Evolutionary conservation across 208 protist genomes (phyloP), one percentile per base, ranked within the genome.

Genomic region (Acanthamoeba lenticulata): DNA sequence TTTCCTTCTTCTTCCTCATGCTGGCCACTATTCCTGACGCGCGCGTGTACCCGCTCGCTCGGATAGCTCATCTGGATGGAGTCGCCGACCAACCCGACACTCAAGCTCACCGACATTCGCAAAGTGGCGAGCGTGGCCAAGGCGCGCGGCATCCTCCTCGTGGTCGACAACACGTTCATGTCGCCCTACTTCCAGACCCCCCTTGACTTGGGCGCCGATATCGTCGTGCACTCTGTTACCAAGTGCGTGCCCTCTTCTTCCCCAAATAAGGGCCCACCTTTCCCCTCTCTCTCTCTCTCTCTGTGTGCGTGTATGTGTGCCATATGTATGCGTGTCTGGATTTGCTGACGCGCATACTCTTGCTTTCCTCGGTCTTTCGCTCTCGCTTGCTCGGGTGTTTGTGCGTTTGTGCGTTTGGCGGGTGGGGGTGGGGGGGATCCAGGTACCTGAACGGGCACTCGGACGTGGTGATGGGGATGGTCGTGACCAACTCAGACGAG

Each of bases 131-230:
- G 98, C 55, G 94, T 98, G 19, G 98, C 98, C 36, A 96, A 99
- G 67, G 69, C 6, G 17, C 77, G 97, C 93, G 94, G 95, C 47
- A 96, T 97, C 72, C 94, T 99, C 74, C 94, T 99, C 0, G 97
- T 98, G 24, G 98, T 99, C 40, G 99, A 99, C 94, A 99, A 98
- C 96, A 99, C 99, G 13, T 99, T 99, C 96, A 98, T 99, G 97
- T 98, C 98, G 15, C 98, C 98, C 67, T 97, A 99, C 94, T 98
- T 99, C 94, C 98, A 98, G 95, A 52, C 97, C n/a, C 98, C 98
- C 60, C 96, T 99, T 19, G 94, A 97, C 40, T 96, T 99, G 3
- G 99, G 99, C 93, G 99, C 98, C 74, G 98, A 99, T 94, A 98
- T 99, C 92, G 98, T 98, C 21, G 94, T 99, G 34, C 98, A 99